These are phyloP conservation scores for Lithocarpus polystachyus DNA, from an alignment of 306 rosid species.

Conservation along the genomic window DNA sequence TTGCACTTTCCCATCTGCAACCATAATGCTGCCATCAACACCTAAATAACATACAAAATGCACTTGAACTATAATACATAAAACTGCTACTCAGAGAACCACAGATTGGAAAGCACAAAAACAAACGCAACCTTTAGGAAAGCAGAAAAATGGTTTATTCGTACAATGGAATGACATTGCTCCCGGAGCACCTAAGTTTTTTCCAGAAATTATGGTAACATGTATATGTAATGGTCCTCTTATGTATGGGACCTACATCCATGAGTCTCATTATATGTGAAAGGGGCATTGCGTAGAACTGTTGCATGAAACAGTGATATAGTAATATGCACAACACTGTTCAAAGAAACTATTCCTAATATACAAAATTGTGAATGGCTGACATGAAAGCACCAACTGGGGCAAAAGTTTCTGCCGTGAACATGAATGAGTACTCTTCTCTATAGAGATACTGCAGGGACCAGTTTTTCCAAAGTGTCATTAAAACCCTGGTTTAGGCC, in stretches of 20 bases:
- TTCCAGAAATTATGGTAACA: no score
- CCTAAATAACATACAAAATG: slow-evolving; percentile 28
- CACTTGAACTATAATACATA: slow-evolving; percentile 15
- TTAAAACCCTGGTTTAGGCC: slow-evolving; percentile 45
- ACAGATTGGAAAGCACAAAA: slow-evolving; percentile 6
- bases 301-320: no score
- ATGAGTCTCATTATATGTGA: no score
- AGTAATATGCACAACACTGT: slow-evolving; percentile 23
- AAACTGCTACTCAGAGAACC: background rate
- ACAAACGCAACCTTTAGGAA: background rate
- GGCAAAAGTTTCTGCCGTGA: slow-evolving; percentile 40
- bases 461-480: slow-evolving; percentile 45
- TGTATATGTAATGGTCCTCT: no score
- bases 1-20: slow-evolving; percentile 84
- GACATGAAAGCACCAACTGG: slow-evolving; percentile 30
- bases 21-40: slow-evolving; percentile 47
- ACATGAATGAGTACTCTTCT: slow-evolving; percentile 54
- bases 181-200: no score
- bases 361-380: slow-evolving; percentile 31
- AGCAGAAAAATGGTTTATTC: slow-evolving; percentile 1
- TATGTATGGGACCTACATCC: no score
- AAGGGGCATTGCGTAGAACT: no score
- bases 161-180: slow-evolving; percentile 51
- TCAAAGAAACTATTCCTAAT: slow-evolving; percentile 35
- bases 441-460: slow-evolving; percentile 44